Evolutionary conservation across 2,329 filamentous ascomycete species (phyloP).

Genomic region (Stemphylium beticola): DNA sequence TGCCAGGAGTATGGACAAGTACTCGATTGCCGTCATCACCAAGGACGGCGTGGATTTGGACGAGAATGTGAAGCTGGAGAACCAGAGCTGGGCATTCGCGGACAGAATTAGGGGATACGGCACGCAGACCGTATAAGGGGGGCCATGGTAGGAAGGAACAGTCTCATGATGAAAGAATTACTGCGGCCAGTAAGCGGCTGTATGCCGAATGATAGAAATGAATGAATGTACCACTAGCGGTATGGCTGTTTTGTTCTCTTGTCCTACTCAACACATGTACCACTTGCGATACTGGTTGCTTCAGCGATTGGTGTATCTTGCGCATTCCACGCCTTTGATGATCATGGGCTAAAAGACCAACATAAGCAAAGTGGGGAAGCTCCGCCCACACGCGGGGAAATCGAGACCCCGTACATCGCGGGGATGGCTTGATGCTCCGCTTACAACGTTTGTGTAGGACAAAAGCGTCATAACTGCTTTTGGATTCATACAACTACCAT

Average conservation of each 20-base stretch:
- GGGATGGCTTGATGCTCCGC: background rate
- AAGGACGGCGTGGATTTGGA: slow-evolving; percentile 84
- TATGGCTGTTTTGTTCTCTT: slow-evolving; percentile 11
- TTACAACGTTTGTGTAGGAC: background rate
- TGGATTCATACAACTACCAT: background rate
- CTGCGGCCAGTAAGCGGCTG: slow-evolving; percentile 7
- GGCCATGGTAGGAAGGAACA: background rate
- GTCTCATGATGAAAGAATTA: slow-evolving; percentile 2
- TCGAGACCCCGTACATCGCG: background rate
- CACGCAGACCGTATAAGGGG: slow-evolving; percentile 65
- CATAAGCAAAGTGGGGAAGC: background rate
- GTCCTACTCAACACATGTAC: background rate
- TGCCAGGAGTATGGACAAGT: slow-evolving; percentile 87
- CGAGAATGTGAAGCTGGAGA: slow-evolving; percentile 85
- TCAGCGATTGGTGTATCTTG: background rate
- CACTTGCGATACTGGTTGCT: background rate
- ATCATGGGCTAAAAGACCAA: background rate
- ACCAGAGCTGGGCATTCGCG: slow-evolving; percentile 98
- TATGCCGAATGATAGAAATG: slow-evolving; percentile 42
- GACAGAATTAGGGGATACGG: slow-evolving; percentile 95
- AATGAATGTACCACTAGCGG: slow-evolving; percentile 42
- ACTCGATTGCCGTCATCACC: slow-evolving; percentile 88
- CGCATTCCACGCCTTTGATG: background rate
- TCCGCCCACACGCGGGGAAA: background rate
- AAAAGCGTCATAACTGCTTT: background rate